Evolutionary conservation across 495 filamentous ascomycete species (phyloP).

Genomic region (Halenospora varia): DNA sequence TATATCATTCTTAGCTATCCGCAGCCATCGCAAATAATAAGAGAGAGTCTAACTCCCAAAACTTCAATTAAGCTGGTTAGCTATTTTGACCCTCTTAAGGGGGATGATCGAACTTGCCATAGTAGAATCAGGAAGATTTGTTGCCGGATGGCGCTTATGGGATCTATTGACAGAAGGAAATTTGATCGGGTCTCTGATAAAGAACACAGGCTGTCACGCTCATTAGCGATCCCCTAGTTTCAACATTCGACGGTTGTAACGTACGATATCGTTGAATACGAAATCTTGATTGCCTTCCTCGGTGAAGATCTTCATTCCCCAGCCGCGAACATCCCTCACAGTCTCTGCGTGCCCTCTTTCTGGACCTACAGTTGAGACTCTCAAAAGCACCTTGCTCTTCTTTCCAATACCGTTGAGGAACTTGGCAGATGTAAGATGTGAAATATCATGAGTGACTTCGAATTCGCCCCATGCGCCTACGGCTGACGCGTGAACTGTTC

Average conservation of each 20-base stretch:
- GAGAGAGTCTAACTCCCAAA: too few relatives aligned
- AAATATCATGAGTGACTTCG: conserved; percentile 60
- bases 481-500: conserved; percentile 56
- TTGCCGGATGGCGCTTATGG: conserved; percentile 46
- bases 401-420: conserved; percentile 18
- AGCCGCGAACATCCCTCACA: conserved; percentile 71
- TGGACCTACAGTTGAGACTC: conserved; percentile 73
- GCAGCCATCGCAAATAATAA: too few relatives aligned
- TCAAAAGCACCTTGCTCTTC: conserved; percentile 36
- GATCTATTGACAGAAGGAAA: conserved; percentile 52
- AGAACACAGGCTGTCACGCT: conserved; percentile 46
- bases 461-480: conserved; percentile 65
- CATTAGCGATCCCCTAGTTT: too few relatives aligned
- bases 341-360: conserved; percentile 69
- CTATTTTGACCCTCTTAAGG: too few relatives aligned
- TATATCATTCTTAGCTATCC: too few relatives aligned
- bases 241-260: background rate
- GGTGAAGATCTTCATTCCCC: conserved; percentile 67
- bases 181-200: conserved; percentile 51
- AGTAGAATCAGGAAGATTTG: conserved; percentile 49
- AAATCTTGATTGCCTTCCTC: conserved; percentile 46
- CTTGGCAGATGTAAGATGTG: conserved; percentile 44
- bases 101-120: conserved; percentile 9
- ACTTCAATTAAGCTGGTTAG: background rate
- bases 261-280: conserved; percentile 32